Base-by-base conservation (phyloP, 2,329 filamentous ascomycete genomes). In the Trichoderma asperellum region DNA sequence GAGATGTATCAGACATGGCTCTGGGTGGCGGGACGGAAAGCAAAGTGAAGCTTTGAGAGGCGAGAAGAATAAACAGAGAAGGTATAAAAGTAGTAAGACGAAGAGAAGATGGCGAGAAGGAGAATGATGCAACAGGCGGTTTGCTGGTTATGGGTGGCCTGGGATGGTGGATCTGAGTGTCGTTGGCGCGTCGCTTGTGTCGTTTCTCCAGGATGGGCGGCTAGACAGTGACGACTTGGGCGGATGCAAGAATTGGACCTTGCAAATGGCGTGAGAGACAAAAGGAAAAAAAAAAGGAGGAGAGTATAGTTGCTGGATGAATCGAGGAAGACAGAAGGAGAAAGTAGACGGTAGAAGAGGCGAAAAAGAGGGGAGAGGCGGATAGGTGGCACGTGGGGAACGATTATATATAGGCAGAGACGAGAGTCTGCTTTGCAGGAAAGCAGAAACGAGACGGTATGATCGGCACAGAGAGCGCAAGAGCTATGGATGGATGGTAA, bases 1-100 rank as follows among this genome's bases (percentile, higher is more conserved):
- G 76, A 69, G 73, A 70, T 71, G 73, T 79, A 73, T 81, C 79
- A 68, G 78, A 75, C 71, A 78, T 77, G 77, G 80, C 80, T 68
- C 55, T 76, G 73, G 35, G 8, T 47, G 61, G 18, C 43, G 62
- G 32, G 5, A 37, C 11, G 34, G 53, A 68, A 7, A 61, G 27
- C 12, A 49, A 29, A 52, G 16, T 52, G 11, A 63, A 40, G 2
- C 49, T 43, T 47, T 40, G 37, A 16, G 55, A 55, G 56, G 27
- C 29, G 63, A 70, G 55, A 2, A 52, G 62, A 21, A 62, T 57
- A 37, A 67, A 37, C 3, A 59, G 58, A 53, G 58, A 59, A 37
- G 56, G 53, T 35, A 57, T 49, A 10, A 68, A 63, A n/a, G 57
- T 18, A 49, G 61, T 32, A 12, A 32, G 55, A 27, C 49, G 49